Percentiles rank a stretch among this genome's conserved stretches.
Evolutionary conservation across 257 asterid species (phyloP).

Genomic region (Ajuga chamaepitys): DNA sequence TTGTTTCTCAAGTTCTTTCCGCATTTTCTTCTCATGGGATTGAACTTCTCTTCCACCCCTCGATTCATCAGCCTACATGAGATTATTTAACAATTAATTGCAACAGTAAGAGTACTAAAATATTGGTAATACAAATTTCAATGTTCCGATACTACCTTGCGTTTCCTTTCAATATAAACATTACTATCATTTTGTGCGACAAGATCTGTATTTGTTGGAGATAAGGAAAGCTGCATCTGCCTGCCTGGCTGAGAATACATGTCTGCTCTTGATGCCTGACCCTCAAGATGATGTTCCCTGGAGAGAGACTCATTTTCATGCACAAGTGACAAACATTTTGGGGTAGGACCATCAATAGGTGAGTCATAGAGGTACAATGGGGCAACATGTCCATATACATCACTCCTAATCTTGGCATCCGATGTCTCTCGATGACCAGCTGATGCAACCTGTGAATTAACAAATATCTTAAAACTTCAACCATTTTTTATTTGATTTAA

Average conservation of each 20-base stretch:
- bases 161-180: constrained; percentile 37
- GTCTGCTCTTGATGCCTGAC: constrained; percentile 40
- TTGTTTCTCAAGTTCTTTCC: constrained; percentile 86
- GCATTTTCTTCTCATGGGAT: constrained; percentile 61
- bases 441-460: constrained; percentile 37
- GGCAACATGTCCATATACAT: constrained; percentile 33
- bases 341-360: constrained; percentile 27
- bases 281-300: constrained; percentile 54
- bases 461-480: constrained; percentile 2
- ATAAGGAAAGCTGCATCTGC: constrained; percentile 24
- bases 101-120: not conserved
- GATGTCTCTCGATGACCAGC: constrained; percentile 32
- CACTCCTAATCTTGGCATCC: constrained; percentile 35
- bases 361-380: constrained; percentile 24
- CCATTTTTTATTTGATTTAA: constrained; percentile 14
- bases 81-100: constrained; percentile 9
- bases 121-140: constrained; percentile 6
- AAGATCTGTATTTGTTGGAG: constrained; percentile 31
- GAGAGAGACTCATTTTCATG: constrained; percentile 62
- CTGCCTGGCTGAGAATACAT: constrained; percentile 24
- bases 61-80: constrained; percentile 59
- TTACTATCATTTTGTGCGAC: constrained; percentile 21
- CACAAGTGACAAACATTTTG: constrained; percentile 35
- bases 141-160: constrained; percentile 49
- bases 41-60: constrained; percentile 69